Conservation (phyloP, 78 protist genomes). For the Dictyostelium firmibasis region DNA sequence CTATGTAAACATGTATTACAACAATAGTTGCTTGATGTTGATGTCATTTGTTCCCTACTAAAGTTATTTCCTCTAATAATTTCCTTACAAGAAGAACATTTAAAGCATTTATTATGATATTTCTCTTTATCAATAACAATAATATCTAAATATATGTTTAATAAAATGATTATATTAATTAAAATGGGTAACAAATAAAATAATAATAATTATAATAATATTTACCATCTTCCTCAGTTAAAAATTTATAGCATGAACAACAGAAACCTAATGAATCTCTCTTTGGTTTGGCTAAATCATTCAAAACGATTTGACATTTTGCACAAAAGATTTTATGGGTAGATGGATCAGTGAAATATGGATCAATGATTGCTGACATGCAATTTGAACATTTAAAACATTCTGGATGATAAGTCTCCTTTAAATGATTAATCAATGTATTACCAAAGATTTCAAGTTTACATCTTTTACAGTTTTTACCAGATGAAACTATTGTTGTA, state of each 20-base stretch:
- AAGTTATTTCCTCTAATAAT: background rate
- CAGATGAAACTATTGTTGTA: constrained; percentile 7
- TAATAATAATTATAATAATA: background rate
- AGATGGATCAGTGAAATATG: constrained; percentile 14
- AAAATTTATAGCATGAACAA: constrained; percentile 20
- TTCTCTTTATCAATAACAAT: constrained; percentile 27
- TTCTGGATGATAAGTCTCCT: background rate
- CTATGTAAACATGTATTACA: constrained; percentile 5
- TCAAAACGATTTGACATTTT: constrained; percentile 25
- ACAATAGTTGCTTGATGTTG: background rate
- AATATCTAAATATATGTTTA: background rate
- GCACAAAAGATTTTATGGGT: constrained; percentile 31
- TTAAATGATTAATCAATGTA: background rate
- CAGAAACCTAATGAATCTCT: constrained; percentile 41
- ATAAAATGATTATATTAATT: too few species aligned
- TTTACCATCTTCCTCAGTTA: constrained; percentile 18
- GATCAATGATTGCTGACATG: background rate
- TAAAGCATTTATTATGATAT: constrained; percentile 32
- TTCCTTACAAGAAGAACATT: constrained; percentile 24
- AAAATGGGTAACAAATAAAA: background rate
- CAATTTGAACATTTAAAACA: constrained; percentile 32
- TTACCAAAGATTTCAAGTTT: background rate
- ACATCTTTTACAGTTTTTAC: constrained; percentile 22
- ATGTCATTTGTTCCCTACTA: constrained; percentile 21
- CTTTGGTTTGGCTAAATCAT: constrained; percentile 1